A percentile compares a stretch with the other conserved stretches of the same genome.
phyloP scores from a whole-genome alignment of 306 rosid species.

The Dalbergia cochinchinensis region DNA sequence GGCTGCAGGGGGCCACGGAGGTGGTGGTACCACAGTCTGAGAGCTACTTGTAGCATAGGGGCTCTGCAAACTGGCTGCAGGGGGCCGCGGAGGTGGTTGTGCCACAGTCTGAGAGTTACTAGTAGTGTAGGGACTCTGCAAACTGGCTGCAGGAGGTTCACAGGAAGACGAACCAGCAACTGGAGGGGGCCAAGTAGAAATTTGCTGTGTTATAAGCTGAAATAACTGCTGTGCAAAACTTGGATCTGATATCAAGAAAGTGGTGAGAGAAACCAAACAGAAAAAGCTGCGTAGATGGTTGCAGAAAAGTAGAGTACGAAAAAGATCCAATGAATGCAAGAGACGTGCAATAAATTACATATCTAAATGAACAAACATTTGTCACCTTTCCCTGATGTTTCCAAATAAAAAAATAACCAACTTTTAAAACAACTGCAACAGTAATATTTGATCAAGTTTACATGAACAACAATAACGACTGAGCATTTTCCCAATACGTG shows the following conservation, averaged over 20 bases:
- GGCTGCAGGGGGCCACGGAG: slow-evolving; percentile 49
- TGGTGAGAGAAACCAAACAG: slow-evolving; percentile 32
- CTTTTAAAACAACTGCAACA: slow-evolving; percentile 7
- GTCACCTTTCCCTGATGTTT: not conserved
- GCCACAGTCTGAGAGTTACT: not conserved
- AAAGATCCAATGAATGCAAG: not conserved
- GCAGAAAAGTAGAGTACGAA: slow-evolving; percentile 16
- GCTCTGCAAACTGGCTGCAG: slow-evolving; percentile 47
- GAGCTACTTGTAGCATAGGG: slow-evolving; percentile 39
- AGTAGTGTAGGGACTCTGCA: slow-evolving; percentile 37
- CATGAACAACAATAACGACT: too few relatives aligned
- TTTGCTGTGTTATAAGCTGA: slow-evolving; percentile 54
- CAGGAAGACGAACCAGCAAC: slow-evolving; percentile 43
- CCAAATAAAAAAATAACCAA: slow-evolving; percentile 9
- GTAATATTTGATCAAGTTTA: not conserved
- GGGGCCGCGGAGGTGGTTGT: slow-evolving; percentile 31
- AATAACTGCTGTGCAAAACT: slow-evolving; percentile 54
- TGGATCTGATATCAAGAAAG: slow-evolving; percentile 58
- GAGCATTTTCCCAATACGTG: too few relatives aligned
- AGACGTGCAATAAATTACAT: slow-evolving; percentile 4
- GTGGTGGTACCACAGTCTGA: slow-evolving; percentile 41
- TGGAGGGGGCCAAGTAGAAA: slow-evolving; percentile 47
- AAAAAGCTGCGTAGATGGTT: slow-evolving; percentile 4
- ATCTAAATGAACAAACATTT: slow-evolving; percentile 1
- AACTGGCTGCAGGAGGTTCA: slow-evolving; percentile 48